These are phyloP conservation scores for Phaffia tasmanica DNA, from an alignment of 768 basidiomycete genomes.

Conservation along the genomic window DNA sequence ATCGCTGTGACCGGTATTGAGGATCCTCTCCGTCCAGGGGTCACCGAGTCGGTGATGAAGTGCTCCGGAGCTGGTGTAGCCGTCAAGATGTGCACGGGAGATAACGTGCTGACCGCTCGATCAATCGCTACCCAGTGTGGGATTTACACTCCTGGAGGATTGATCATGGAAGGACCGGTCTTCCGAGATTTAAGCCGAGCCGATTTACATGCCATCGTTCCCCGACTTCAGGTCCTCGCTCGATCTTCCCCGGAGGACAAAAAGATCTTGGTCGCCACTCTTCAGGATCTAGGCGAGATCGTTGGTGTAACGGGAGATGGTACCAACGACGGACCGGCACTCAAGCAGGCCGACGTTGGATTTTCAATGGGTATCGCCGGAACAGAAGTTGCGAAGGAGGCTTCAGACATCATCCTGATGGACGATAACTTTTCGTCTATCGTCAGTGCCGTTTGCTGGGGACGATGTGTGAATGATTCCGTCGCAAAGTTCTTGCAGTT, in stretches of 20 bases:
- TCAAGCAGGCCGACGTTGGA: conserved; percentile 90
- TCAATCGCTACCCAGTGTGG: conserved; percentile 94
- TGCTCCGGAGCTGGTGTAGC: conserved; percentile 70
- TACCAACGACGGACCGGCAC: conserved; percentile 87
- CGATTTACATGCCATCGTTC: conserved; percentile 71
- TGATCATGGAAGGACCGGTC: conserved; percentile 95
- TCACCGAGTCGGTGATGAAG: conserved; percentile 73
- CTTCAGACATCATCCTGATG: conserved; percentile 85
- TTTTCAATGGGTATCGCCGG: conserved; percentile 93
- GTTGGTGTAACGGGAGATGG: conserved; percentile 97
- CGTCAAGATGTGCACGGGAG: conserved; percentile 98
- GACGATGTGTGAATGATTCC: conserved; percentile 93
- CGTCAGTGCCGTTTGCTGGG: conserved; percentile 97
- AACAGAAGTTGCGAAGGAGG: conserved; percentile 97
- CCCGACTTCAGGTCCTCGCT: conserved; percentile 88
- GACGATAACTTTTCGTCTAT: conserved; percentile 65
- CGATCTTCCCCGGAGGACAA: conserved; percentile 97
- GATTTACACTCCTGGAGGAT: conserved; percentile 82
- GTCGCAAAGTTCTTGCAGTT: conserved; percentile 77
- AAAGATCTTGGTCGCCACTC: conserved; percentile 76
- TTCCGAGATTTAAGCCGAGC: conserved; percentile 61
- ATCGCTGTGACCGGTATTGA: conserved; percentile 90
- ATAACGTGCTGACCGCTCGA: conserved; percentile 88
- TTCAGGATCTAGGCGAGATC: conserved; percentile 75
- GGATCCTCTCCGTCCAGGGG: conserved; percentile 84